Evolutionary conservation across 768 basidiomycete genomes (phyloP), one percentile per base, ranked within the genome.

Genomic region (Aureoboletus auriporus): DNA sequence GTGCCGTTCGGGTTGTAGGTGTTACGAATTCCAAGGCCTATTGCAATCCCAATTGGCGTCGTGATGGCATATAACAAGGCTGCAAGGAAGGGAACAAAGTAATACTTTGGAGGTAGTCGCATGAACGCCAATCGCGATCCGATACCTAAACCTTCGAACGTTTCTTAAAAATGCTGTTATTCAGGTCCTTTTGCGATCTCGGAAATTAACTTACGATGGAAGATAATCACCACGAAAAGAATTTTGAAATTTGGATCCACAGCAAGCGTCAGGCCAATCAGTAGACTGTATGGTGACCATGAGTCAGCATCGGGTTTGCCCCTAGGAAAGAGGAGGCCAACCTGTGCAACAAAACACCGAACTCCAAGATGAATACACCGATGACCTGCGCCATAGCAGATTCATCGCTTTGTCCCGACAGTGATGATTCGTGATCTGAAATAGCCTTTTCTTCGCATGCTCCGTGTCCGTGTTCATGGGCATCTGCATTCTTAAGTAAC

Each of bases 251-350:
- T 64, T 5, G 75, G 69, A 57, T 85, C 82, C n/a, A 93, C 90
- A n/a, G 93, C 93, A 35, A 97, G 78, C 0, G 95, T 94, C 29
- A 97, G 71, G 1, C 94, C 94, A 52, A 96, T 88, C 42, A 95
- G 74, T 7, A 93, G 60, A 65, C 89, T 92, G 53, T 1, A 33
- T 10, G 16, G 34, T 8, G 7, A 8, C 20, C 9, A 27, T 50
- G 6, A 33, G 31, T 11, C 2, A 50, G 37, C 6, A 9, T 13
- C 30, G n/a, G 7, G 11, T 34, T 34, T 29, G 31, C 30, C 8
- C 16, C 0, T 8, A 20, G 30, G 33, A 11, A 44, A 28, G 37
- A 29, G 33, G 9, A 7, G 23, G 3, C 39, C 27, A 46, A 79
- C 83, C 85, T 89, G 61, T 94, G 93, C 29, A 97, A 67, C 6